Evolutionary conservation across 1,139 yeast genomes (phyloP), one percentile per base, ranked within the genome.

Genomic region (Geotrichum macrosporum): DNA sequence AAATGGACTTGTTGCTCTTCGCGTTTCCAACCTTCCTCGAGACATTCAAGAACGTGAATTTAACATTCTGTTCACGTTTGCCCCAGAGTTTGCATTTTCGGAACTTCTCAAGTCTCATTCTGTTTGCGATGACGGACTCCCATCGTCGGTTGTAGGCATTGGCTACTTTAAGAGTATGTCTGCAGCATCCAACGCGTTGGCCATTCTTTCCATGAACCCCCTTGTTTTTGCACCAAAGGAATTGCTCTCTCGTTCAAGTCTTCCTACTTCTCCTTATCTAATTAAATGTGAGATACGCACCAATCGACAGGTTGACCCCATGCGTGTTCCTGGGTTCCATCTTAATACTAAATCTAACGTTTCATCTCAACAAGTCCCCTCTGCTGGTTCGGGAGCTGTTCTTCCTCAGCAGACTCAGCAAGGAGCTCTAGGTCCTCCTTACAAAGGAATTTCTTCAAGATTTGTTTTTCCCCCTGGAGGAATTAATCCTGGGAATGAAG

Each of bases 21-120:
- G 69, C 48, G 63, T 82, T 34, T 71, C 71, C 50, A 82, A 83
- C 59, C 64, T 87, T 18, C 96, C 97, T 1, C 62, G 71, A 6
- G 95, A 88, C 62, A 68, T 88, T 41, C 67, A 89, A 3, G 63
- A 73, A 24, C 78, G 96, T 59, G 97, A 89, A 65, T 83, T 92
- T 16, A 73, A 78, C 36, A 72, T 85, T 29, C 73, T 89, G 26
- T 89, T 89, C 63, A 77, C 96, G 5, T 73, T 89, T 55, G 94
- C 94, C 16, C 72, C 76, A 49, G 95, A 86, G 57, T 86, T 84
- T 55, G 63, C 80, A 26, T 66, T 71, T 54, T 73, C 84, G 44
- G 95, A 85, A 55, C 65, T 86, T 44, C 68, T 68, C 41, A 58
- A 58, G 44, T 57, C 65, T 34, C 59, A 62, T 10, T 54, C 57